Evolutionary conservation across 1,284 basidiomycete genomes (phyloP).

Genomic region (Cutaneotrichosporon sp.): DNA sequence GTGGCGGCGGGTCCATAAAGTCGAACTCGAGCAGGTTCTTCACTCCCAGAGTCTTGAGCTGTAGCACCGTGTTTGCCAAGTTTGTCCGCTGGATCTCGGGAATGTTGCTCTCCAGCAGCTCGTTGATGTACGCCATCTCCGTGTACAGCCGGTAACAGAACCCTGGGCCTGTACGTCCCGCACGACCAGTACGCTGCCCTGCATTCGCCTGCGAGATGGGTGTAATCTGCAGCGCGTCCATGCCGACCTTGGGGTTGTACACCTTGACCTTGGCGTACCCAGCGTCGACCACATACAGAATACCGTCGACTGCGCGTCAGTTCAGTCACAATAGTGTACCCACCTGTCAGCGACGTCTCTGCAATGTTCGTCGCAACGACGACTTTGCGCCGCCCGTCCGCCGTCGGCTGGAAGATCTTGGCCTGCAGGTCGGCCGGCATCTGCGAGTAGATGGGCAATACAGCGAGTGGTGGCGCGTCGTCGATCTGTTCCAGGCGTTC

Average conservation of each 20-base stretch:
- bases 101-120: slow-evolving; percentile 92
- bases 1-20: slow-evolving; percentile 90
- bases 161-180: slow-evolving; percentile 92
- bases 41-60: slow-evolving; percentile 90
- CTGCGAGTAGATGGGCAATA: slow-evolving; percentile 97
- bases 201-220: slow-evolving; percentile 98
- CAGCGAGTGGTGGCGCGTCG: slow-evolving; percentile 75
- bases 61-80: slow-evolving; percentile 88
- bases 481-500: slow-evolving; percentile 88
- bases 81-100: slow-evolving; percentile 99
- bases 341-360: slow-evolving; percentile 91
- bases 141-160: slow-evolving; percentile 96
- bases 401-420: slow-evolving; percentile 91
- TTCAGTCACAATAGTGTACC: slow-evolving; percentile 21
- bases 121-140: slow-evolving; percentile 92
- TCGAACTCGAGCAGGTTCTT: slow-evolving; percentile 96
- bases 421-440: slow-evolving; percentile 99
- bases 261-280: slow-evolving; percentile 98
- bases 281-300: slow-evolving; percentile 91
- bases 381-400: slow-evolving; percentile 91
- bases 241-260: slow-evolving; percentile 97
- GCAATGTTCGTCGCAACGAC: slow-evolving; percentile 99
- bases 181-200: slow-evolving; percentile 89
- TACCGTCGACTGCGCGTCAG: slow-evolving; percentile 75
- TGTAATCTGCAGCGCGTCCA: slow-evolving; percentile 98